Percentiles rank a stretch among this genome's conserved stretches.
Evolutionary conservation across 192 early-diverging fungal species (phyloP).

Genomic region (Umbelopsis vinacea): DNA sequence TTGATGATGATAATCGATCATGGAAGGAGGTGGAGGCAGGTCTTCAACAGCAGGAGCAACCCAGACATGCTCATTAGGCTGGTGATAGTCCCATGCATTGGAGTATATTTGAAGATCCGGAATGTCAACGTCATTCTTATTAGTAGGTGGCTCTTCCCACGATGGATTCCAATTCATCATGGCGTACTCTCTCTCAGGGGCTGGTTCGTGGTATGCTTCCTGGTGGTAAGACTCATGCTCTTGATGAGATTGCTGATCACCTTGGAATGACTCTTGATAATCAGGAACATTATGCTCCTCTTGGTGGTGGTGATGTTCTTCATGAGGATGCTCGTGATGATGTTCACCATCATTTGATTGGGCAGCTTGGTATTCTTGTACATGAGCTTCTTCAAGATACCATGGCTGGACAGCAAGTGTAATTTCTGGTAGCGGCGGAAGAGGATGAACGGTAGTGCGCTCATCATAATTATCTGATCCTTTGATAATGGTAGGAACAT

Average conservation of each 20-base stretch:
- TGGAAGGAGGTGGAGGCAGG: neutral
- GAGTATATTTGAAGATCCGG: slow-evolving; percentile 24
- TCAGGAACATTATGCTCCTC: neutral
- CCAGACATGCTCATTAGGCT: slow-evolving; percentile 23
- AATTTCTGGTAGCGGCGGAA: slow-evolving; percentile 31
- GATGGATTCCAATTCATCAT: slow-evolving; percentile 38
- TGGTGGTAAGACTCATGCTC: neutral
- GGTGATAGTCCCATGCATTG: slow-evolving; percentile 38
- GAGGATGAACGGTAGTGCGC: slow-evolving; percentile 15
- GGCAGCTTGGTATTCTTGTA: neutral
- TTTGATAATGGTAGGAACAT: slow-evolving; percentile 16
- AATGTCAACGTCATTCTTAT: slow-evolving; percentile 22
- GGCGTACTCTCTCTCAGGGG: neutral
- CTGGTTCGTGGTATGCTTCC: neutral
- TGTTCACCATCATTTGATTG: neutral
- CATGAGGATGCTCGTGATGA: neutral
- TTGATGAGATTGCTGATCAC: neutral
- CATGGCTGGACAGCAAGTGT: slow-evolving; percentile 13
- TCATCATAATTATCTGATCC: slow-evolving; percentile 14
- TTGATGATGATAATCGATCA: slow-evolving; percentile 25
- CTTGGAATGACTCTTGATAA: neutral
- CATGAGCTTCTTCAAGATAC: neutral
- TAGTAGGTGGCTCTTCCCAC: slow-evolving; percentile 25
- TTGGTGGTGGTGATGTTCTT: neutral
- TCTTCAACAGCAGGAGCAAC: slow-evolving; percentile 22